Percentiles rank a stretch among this genome's conserved stretches.
Evolutionary conservation across 345 rosid genomes (phyloP).

Genomic region (Ricinus communis): DNA sequence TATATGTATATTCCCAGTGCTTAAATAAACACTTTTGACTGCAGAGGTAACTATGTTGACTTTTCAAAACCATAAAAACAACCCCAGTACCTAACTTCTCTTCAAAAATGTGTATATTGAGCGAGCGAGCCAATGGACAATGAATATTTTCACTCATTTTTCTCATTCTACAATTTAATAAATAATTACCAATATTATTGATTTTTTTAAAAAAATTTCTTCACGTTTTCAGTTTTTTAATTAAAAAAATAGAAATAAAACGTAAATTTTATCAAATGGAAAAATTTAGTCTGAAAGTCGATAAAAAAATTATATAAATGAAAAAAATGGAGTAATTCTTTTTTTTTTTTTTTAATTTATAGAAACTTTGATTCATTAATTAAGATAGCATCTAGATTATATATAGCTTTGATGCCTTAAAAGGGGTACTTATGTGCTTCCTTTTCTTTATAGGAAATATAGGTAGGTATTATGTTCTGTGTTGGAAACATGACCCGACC

Average conservation of each 20-base stretch:
- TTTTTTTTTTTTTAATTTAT: no score
- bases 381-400: not conserved
- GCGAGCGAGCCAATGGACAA: not conserved
- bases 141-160: not conserved
- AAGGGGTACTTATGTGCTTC: not conserved
- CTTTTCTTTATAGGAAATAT: not conserved
- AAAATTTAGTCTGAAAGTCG: no score
- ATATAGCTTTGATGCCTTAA: no score
- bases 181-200: no score
- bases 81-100: conserved; percentile 12
- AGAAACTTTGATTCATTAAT: not conserved
- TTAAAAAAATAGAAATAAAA: no score
- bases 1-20: conserved; percentile 14
- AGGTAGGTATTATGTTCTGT: not conserved
- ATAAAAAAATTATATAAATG: no score
- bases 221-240: no score
- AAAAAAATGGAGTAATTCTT: no score
- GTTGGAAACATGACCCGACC: conserved; percentile 14
- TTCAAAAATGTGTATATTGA: not conserved
- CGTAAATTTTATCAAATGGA: no score
- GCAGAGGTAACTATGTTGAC: conserved; percentile 30
- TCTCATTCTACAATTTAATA: no score
- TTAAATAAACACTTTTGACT: conserved; percentile 29
- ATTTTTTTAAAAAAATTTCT: no score
- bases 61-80: conserved; percentile 43